phyloP scores from a whole-genome alignment of 441 rosid genomes.

The Jatropha multifida region DNA sequence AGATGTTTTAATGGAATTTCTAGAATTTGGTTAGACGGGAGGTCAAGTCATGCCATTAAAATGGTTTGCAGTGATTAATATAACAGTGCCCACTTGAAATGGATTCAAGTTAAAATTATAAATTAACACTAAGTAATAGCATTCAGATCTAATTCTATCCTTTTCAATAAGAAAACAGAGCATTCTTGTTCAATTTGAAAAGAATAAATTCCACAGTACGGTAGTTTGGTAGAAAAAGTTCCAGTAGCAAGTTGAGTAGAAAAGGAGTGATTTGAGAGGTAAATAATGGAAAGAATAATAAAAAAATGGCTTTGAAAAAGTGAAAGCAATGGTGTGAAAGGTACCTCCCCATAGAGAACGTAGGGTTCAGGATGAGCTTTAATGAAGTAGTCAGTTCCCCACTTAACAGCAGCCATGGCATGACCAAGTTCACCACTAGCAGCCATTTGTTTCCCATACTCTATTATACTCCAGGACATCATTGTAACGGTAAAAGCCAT shows the following conservation, averaged over 20 bases:
- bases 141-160: not conserved
- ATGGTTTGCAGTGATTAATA: not conserved
- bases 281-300: not conserved
- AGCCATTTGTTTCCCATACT: constrained; percentile 72
- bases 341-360: constrained; percentile 86
- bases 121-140: not conserved
- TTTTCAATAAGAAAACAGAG: not conserved
- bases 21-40: not conserved
- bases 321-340: not conserved
- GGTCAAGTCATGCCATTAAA: not conserved
- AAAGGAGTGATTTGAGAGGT: not conserved
- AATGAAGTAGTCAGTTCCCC: constrained; percentile 93
- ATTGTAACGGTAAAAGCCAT: constrained; percentile 93
- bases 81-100: not conserved
- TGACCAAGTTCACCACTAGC: constrained; percentile 63
- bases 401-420: constrained; percentile 79
- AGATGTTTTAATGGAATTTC: not conserved
- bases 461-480: constrained; percentile 95
- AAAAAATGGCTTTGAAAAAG: not conserved
- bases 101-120: not conserved
- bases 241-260: not conserved
- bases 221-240: not conserved
- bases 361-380: constrained; percentile 86
- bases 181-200: not conserved
- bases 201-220: not conserved